phyloP scores from a whole-genome alignment of 2,329 filamentous ascomycete genomes.

The Scolecobasidium constrictum region DNA sequence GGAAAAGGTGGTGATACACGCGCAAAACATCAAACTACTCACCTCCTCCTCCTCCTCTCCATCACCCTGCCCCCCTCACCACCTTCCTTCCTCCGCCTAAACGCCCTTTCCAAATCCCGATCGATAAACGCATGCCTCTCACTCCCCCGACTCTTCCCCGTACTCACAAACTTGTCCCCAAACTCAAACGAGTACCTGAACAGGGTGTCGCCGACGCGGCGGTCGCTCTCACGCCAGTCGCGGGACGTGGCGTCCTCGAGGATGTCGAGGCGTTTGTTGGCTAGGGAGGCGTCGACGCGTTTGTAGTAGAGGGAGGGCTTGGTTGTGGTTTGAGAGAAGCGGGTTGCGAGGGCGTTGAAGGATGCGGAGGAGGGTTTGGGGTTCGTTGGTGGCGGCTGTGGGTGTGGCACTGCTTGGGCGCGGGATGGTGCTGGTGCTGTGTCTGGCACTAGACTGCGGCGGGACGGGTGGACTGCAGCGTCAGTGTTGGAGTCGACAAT shows the following conservation, averaged over 20 bases:
- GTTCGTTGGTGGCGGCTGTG: neutral
- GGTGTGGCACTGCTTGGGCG: neutral
- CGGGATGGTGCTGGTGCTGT: neutral
- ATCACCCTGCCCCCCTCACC: too few relatives aligned
- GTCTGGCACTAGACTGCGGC: too few relatives aligned
- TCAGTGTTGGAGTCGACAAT: too few relatives aligned
- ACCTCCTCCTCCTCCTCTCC: too few relatives aligned
- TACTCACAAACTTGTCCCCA: constrained; percentile 31
- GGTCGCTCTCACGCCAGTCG: constrained; percentile 24
- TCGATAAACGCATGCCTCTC: constrained; percentile 57
- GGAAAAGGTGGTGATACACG: too few relatives aligned
- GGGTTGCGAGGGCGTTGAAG: constrained; percentile 47
- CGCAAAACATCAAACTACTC: too few relatives aligned
- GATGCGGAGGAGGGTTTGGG: neutral
- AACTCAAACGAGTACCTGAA: constrained; percentile 28
- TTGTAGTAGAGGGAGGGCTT: constrained; percentile 57
- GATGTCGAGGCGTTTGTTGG: constrained; percentile 51
- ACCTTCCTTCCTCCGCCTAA: too few relatives aligned
- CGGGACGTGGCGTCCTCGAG: constrained; percentile 36
- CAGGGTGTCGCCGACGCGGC: constrained; percentile 1
- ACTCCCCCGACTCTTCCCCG: constrained; percentile 16
- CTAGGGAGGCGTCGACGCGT: constrained; percentile 55
- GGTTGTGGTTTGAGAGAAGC: constrained; percentile 48
- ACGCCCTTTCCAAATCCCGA: constrained; percentile 44
- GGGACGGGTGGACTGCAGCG: too few relatives aligned